Evolutionary conservation across 495 filamentous ascomycete genomes (phyloP).

Genomic region (Xylaria castorea): DNA sequence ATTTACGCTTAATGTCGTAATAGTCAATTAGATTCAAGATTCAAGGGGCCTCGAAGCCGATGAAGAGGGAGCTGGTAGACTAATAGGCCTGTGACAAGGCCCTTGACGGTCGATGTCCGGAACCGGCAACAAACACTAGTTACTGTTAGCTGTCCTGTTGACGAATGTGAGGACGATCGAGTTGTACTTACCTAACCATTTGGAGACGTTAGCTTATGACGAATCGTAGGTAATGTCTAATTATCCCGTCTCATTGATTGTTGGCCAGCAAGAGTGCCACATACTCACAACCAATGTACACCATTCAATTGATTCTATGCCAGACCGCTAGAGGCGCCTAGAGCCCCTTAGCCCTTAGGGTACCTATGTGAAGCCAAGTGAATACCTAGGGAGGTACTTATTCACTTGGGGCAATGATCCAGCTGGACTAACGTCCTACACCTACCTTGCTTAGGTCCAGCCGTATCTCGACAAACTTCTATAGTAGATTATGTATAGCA

Average conservation of each 20-base stretch:
- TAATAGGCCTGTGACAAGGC: slow-evolving; percentile 22
- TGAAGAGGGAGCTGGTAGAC: slow-evolving; percentile 6
- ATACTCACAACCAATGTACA: slow-evolving; percentile 3
- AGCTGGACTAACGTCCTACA: background rate
- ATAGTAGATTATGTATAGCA: background rate
- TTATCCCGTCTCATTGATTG: background rate
- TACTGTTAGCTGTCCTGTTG: slow-evolving; percentile 1
- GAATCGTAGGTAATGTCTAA: background rate
- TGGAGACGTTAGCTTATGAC: background rate
- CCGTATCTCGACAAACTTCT: background rate
- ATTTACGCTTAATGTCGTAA: background rate
- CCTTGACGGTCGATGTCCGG: background rate
- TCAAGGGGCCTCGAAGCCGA: background rate
- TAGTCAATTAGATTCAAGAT: background rate
- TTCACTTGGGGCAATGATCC: background rate
- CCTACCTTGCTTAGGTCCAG: background rate
- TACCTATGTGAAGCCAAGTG: background rate
- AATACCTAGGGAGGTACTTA: background rate
- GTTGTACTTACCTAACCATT: slow-evolving; percentile 4
- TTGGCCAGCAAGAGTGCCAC: slow-evolving; percentile 14
- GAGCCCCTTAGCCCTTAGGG: background rate
- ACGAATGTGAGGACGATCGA: background rate
- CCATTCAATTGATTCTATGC: slow-evolving; percentile 3
- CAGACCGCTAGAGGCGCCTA: slow-evolving; percentile 5
- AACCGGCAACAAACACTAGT: slow-evolving; percentile 18